Conservation (phyloP, 331 rosid genomes). For the Rosa hybrid region DNA sequence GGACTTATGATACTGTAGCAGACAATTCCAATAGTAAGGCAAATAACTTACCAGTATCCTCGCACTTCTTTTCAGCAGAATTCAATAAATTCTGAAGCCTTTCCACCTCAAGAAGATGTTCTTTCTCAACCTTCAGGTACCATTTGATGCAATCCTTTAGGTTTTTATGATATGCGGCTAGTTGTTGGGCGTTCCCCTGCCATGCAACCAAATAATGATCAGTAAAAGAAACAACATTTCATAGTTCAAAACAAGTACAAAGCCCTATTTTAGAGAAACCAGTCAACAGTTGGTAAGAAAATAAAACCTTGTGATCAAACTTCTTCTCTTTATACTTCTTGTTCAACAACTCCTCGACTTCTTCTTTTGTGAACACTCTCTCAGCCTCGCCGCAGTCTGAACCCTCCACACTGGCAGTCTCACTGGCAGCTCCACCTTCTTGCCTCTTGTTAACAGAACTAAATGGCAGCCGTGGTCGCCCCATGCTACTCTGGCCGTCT, state of each 20-base stretch:
- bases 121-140: slow-evolving; percentile 59
- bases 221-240: neutral
- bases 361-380: slow-evolving; percentile 56
- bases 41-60: slow-evolving; percentile 51
- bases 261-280: neutral
- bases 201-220: slow-evolving; percentile 20
- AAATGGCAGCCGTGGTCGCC: slow-evolving; percentile 58
- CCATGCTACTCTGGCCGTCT: slow-evolving; percentile 42
- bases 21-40: neutral
- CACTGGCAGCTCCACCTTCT: slow-evolving; percentile 38
- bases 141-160: slow-evolving; percentile 71
- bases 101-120: slow-evolving; percentile 55
- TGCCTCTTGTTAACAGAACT: slow-evolving; percentile 34
- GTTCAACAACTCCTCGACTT: slow-evolving; percentile 61
- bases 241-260: neutral
- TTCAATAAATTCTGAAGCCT: slow-evolving; percentile 59
- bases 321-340: slow-evolving; percentile 64
- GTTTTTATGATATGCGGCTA: slow-evolving; percentile 56
- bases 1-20: neutral
- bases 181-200: slow-evolving; percentile 64
- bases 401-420: slow-evolving; percentile 34
- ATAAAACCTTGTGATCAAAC: slow-evolving; percentile 67
- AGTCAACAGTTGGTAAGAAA: neutral
- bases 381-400: slow-evolving; percentile 44
- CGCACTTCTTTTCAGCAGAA: slow-evolving; percentile 65